Base-by-base conservation (phyloP, 768 basidiomycete species). In the Boletus speciosus region DNA sequence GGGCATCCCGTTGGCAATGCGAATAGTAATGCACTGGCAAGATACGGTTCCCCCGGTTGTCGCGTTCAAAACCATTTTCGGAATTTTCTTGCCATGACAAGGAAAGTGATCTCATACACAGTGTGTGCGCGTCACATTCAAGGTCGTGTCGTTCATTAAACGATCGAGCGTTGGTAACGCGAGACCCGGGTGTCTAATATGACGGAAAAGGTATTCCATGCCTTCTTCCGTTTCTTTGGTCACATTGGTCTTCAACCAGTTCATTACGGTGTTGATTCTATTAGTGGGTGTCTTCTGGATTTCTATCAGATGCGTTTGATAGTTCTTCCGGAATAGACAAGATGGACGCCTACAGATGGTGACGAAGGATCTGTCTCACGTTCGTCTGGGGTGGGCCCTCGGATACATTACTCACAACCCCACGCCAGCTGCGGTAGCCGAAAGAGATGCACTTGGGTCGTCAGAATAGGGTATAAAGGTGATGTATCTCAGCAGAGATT, bases 401-500 rank as follows among this genome's bases (percentile, higher is more conserved):
- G n/a, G 34, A 29, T 39, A 10, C 43, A 47, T 19, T 27, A n/a
- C 36, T 31, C 47, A n/a, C 45, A 9, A 23, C 42, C 15, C 14
- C 39, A 51, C 37, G 39, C 42, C 34, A 52, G 51, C 52, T 42
- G 39, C 49, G 40, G 57, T 49, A 56, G 51, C 40, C 34, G 27
- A 47, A 43, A 44, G 14, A 25, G 38, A 52, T 25, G 27, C 11
- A 31, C 8, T 35, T 9, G 45, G 4, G 8, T 50, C 27, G n/a
- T 42, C 37, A 25, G 27, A 19, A n/a, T 32, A 42, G 16, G 36
- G 42, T 61, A 66, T 66, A 65, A 63, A 35, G 43, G 44, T n/a
- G 34, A 37, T 35, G 16, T 14, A 12, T 45, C 49, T n/a, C n/a
- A 34, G 35, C 49, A 5, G 40, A 35, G 23, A 38, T 9, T 7